Evolutionary conservation across 2,329 filamentous ascomycete genomes (phyloP).

Genomic region (Exserohilum rostratum): DNA sequence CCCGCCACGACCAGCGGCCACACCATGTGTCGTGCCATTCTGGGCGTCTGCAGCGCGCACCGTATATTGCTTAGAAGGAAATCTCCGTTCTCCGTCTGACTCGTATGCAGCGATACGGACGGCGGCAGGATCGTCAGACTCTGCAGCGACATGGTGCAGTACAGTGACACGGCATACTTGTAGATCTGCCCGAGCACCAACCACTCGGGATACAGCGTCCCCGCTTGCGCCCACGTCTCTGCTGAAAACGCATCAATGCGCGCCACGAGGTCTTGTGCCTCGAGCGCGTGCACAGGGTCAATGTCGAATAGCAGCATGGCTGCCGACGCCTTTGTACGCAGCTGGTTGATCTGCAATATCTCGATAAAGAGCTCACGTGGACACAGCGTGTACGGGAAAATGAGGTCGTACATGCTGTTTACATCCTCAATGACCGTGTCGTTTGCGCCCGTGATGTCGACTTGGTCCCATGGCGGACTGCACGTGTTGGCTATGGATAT

Average conservation of each 20-base stretch:
- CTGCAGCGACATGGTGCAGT: conserved; percentile 37
- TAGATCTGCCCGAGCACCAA: conserved; percentile 31
- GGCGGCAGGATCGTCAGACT: conserved; percentile 27
- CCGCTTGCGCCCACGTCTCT: conserved; percentile 38
- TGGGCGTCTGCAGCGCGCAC: conserved; percentile 8
- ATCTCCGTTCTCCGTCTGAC: conserved; percentile 21
- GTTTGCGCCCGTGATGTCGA: conserved; percentile 22
- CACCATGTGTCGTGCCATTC: conserved; percentile 24
- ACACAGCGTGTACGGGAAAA: conserved; percentile 39
- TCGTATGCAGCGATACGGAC: conserved; percentile 22
- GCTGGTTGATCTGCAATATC: conserved; percentile 32
- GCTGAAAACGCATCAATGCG: conserved; percentile 30
- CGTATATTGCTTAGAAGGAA: conserved; percentile 16
- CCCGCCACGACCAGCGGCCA: conserved; percentile 38
- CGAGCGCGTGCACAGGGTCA: conserved; percentile 12
- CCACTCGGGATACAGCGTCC: conserved; percentile 28
- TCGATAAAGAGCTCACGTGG: conserved; percentile 32
- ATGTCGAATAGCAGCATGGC: conserved; percentile 13
- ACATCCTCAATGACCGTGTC: conserved; percentile 24
- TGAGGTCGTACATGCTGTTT: conserved; percentile 25
- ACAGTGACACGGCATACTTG: conserved; percentile 33
- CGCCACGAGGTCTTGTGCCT: conserved; percentile 28
- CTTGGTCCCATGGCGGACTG: conserved; percentile 33
- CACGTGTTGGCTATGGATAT: conserved; percentile 33
- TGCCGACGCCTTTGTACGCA: conserved; percentile 23